These are phyloP conservation scores for Cryptococcus sp. DNA, from an alignment of 1,284 basidiomycete genomes.

Conservation along the genomic window DNA sequence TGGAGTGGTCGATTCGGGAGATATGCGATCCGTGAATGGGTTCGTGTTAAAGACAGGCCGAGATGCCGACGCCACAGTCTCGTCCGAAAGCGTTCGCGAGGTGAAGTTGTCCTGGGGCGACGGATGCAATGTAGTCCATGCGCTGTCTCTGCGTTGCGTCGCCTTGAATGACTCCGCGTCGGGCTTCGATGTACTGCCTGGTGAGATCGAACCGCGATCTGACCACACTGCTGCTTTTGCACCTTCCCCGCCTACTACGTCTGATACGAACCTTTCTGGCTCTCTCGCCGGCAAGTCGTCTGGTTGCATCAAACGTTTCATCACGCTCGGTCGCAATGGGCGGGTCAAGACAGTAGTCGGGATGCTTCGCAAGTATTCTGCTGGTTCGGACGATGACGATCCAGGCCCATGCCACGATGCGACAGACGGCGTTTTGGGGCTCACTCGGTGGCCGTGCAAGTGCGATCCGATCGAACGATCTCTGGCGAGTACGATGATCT, in stretches of 20 bases:
- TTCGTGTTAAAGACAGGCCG: too few relatives aligned
- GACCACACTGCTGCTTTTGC: conserved; percentile 5
- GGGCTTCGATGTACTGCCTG: not conserved
- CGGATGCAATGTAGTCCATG: not conserved
- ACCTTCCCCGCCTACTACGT: conserved; percentile 16
- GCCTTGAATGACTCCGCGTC: not conserved
- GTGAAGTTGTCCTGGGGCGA: not conserved
- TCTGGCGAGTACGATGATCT: conserved; percentile 29
- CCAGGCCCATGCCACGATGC: too few relatives aligned
- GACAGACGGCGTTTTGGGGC: not conserved
- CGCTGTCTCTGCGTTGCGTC: not conserved
- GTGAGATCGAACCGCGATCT: not conserved
- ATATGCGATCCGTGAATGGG: too few relatives aligned
- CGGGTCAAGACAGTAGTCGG: conserved; percentile 11
- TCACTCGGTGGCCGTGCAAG: not conserved
- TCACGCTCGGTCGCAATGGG: conserved; percentile 36
- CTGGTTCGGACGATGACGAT: not conserved
- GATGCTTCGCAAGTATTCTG: conserved; percentile 10
- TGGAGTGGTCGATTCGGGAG: too few relatives aligned
- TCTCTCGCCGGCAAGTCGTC: not conserved
- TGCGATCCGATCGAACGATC: conserved; percentile 1
- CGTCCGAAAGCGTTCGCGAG: too few relatives aligned
- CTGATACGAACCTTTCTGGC: conserved; percentile 17
- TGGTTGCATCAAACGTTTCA: conserved; percentile 20
- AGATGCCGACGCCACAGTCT: too few relatives aligned